Evolutionary conservation across 768 basidiomycete species (phyloP).

Genomic region (Boletus edulis): DNA sequence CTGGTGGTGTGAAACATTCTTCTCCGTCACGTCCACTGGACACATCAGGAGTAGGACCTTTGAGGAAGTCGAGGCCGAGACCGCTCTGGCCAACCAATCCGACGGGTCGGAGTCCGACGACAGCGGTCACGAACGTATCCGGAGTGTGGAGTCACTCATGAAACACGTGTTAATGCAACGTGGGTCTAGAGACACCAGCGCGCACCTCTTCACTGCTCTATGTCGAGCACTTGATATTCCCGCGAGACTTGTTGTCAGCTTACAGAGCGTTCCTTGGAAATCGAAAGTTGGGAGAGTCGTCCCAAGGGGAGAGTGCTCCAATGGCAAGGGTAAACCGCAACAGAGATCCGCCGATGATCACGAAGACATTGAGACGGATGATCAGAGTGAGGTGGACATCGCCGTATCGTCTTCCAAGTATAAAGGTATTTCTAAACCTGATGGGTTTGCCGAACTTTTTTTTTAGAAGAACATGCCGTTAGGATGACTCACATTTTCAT

Average conservation of each 20-base stretch:
- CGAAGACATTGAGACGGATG: constrained; percentile 29
- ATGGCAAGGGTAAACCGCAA: constrained; percentile 36
- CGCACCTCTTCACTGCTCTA: constrained; percentile 88
- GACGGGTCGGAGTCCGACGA: constrained; percentile 41
- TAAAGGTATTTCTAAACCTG: constrained; percentile 31
- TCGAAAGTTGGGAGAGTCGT: constrained; percentile 53
- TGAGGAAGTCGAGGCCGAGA: constrained; percentile 59
- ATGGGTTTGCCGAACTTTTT: constrained; percentile 1
- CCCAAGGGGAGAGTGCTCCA: constrained; percentile 37
- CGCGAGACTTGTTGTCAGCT: constrained; percentile 80
- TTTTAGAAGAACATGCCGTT: constrained; percentile 1
- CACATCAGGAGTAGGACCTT: constrained; percentile 77
- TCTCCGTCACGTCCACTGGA: constrained; percentile 57
- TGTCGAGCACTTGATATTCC: constrained; percentile 87
- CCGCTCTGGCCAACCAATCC: constrained; percentile 26
- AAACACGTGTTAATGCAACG: constrained; percentile 81
- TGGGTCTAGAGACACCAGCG: constrained; percentile 83
- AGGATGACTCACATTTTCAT: constrained; percentile 7
- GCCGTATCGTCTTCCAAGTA: constrained; percentile 29
- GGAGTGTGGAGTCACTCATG: constrained; percentile 84
- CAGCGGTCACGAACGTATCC: constrained; percentile 62
- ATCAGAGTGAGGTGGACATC: constrained; percentile 39
- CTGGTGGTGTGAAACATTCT: constrained; percentile 84
- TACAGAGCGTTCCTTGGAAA: constrained; percentile 94
- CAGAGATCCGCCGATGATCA: constrained; percentile 18